These are phyloP conservation scores for Scedosporium minutisporum DNA, from an alignment of 2,329 filamentous ascomycete species.

Conservation along the genomic window DNA sequence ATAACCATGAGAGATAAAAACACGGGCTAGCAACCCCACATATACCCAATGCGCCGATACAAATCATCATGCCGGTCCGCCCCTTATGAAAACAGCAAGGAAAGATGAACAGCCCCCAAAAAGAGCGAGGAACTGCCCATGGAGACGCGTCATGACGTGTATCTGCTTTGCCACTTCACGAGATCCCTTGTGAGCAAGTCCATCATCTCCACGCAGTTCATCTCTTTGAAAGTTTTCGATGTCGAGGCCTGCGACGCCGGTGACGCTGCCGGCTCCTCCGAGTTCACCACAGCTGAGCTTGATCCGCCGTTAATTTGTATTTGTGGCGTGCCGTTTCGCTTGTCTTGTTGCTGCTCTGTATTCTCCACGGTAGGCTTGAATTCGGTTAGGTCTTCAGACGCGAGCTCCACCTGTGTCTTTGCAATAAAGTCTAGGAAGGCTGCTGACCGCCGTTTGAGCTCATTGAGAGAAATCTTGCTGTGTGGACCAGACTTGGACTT, in stretches of 20 bases:
- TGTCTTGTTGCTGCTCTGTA: background rate
- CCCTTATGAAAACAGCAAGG: background rate
- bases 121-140: background rate
- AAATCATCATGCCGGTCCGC: background rate
- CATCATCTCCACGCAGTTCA: slow-evolving; percentile 85
- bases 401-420: slow-evolving; percentile 79
- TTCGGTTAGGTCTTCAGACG: slow-evolving; percentile 44
- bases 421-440: slow-evolving; percentile 85
- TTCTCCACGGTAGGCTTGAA: slow-evolving; percentile 3
- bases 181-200: slow-evolving; percentile 71
- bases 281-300: background rate
- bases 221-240: slow-evolving; percentile 56
- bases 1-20: background rate
- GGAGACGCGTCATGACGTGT: slow-evolving; percentile 22
- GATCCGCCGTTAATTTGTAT: slow-evolving; percentile 9
- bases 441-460: slow-evolving; percentile 76
- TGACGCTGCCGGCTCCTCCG: background rate
- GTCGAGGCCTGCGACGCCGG: background rate
- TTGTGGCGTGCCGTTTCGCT: slow-evolving; percentile 6
- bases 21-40: background rate
- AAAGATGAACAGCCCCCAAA: background rate
- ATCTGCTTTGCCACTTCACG: slow-evolving; percentile 77
- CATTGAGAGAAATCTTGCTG: slow-evolving; percentile 71
- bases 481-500: slow-evolving; percentile 45
- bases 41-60: background rate